Conservation (phyloP, 768 basidiomycete species). For the Dioszegia hungarica region DNA sequence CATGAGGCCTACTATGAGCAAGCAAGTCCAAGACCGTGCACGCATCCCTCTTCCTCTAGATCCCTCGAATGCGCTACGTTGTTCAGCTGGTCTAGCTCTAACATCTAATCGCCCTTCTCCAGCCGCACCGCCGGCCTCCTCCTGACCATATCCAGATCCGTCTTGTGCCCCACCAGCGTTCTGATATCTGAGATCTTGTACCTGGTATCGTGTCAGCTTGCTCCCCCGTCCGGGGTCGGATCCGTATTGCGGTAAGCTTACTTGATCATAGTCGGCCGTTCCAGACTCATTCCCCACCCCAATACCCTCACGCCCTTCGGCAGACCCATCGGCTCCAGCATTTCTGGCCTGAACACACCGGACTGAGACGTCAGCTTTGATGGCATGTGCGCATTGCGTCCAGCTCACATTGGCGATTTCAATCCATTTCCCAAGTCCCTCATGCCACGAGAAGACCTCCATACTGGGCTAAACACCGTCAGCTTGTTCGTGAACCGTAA, state of each 20-base stretch:
- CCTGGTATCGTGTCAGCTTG: too few species aligned
- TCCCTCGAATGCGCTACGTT: too few species aligned
- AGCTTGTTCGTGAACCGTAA: not conserved
- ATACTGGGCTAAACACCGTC: slow-evolving; percentile 51
- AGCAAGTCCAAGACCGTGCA: too few species aligned
- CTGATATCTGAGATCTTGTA: slow-evolving; percentile 98
- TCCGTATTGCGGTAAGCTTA: too few species aligned
- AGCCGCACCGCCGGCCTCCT: slow-evolving; percentile 86
- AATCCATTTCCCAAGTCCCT: slow-evolving; percentile 46
- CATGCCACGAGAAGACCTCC: slow-evolving; percentile 98
- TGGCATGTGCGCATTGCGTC: too few species aligned
- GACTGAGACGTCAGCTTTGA: slow-evolving; percentile 53
- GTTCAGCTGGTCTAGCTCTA: too few species aligned
- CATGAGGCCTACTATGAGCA: too few species aligned
- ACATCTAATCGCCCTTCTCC: slow-evolving; percentile 52
- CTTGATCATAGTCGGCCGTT: slow-evolving; percentile 99
- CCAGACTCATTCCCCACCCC: slow-evolving; percentile 91
- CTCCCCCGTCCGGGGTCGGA: too few species aligned
- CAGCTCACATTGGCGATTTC: slow-evolving; percentile 23
- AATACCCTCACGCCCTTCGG: slow-evolving; percentile 93
- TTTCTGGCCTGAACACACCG: slow-evolving; percentile 99
- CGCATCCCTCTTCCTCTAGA: too few species aligned
- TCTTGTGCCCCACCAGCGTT: slow-evolving; percentile 95
- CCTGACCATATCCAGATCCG: slow-evolving; percentile 80
- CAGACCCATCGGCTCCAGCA: slow-evolving; percentile 98